Evolutionary conservation across 2,329 filamentous ascomycete species (phyloP).

Genomic region (Fusarium pseudonygamai): DNA sequence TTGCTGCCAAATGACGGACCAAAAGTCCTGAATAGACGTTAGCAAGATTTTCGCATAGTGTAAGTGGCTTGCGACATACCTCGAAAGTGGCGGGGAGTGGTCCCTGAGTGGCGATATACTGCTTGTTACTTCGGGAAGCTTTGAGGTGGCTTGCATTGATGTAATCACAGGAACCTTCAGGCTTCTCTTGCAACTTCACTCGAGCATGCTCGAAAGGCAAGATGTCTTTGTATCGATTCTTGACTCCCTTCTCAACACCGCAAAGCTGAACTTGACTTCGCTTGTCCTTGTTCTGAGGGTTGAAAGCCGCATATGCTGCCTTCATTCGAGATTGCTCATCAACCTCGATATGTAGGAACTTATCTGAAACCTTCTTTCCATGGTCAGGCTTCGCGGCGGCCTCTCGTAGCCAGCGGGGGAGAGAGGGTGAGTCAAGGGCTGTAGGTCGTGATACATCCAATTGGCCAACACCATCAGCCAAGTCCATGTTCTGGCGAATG

Average conservation of each 20-base stretch:
- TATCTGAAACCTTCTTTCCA: conserved; percentile 82
- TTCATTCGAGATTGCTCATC: conserved; percentile 93
- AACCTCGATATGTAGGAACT: conserved; percentile 85
- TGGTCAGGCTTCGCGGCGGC: conserved; percentile 74
- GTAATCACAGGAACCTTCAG: conserved; percentile 82
- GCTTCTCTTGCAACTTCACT: conserved; percentile 78
- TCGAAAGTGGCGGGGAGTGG: conserved; percentile 92
- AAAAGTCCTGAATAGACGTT: conserved; percentile 78
- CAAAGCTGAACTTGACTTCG: conserved; percentile 73
- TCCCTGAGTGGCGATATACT: conserved; percentile 95
- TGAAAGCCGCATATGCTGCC: conserved; percentile 69
- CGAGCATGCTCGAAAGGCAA: conserved; percentile 94
- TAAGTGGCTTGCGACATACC: conserved; percentile 62
- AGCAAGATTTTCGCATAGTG: conserved; percentile 23
- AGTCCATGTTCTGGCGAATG: conserved; percentile 95
- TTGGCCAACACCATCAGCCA: conserved; percentile 92
- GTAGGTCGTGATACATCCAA: conserved; percentile 64
- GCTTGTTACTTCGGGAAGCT: conserved; percentile 83
- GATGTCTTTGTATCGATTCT: conserved; percentile 98
- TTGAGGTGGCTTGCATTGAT: conserved; percentile 93
- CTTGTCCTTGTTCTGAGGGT: conserved; percentile 47
- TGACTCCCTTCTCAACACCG: conserved; percentile 91
- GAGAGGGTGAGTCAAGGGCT: conserved; percentile 57
- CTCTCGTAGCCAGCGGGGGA: conserved; percentile 81
- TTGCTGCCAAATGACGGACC: conserved; percentile 97